phyloP scores from a whole-genome alignment of 768 basidiomycete species.

The Termitomyces sp. region DNA sequence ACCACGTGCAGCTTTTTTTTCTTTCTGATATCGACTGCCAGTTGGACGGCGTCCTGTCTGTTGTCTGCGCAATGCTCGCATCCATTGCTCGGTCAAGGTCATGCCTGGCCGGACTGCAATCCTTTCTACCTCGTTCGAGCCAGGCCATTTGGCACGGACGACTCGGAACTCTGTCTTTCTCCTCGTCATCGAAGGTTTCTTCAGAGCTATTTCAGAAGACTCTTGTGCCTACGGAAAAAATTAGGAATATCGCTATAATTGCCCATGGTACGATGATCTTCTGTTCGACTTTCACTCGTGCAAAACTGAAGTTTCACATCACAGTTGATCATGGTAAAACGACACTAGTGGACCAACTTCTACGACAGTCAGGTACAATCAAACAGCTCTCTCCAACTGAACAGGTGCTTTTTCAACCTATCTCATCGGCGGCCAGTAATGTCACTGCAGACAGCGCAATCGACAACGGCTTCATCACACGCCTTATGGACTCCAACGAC shows the following conservation, averaged over 20 bases:
- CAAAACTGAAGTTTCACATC: background rate
- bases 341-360: slow-evolving; percentile 46
- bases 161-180: slow-evolving; percentile 2
- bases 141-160: background rate
- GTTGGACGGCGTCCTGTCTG: background rate
- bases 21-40: no score
- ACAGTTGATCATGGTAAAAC: slow-evolving; percentile 52
- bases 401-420: slow-evolving; percentile 29
- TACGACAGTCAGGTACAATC: slow-evolving; percentile 45
- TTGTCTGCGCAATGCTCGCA: slow-evolving; percentile 6
- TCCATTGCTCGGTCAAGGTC: slow-evolving; percentile 1
- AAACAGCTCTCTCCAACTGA: slow-evolving; percentile 33
- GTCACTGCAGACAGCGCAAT: slow-evolving; percentile 28
- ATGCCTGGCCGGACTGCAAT: background rate
- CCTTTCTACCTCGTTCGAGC: background rate
- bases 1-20: background rate
- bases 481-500: slow-evolving; percentile 50
- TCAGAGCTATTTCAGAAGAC: slow-evolving; percentile 20
- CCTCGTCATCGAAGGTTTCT: slow-evolving; percentile 10
- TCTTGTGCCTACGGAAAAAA: slow-evolving; percentile 30
- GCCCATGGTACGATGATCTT: slow-evolving; percentile 36
- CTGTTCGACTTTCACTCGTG: background rate
- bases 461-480: slow-evolving; percentile 35
- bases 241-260: slow-evolving; percentile 46
- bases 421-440: slow-evolving; percentile 20